Conservation (phyloP, 257 asterid species). For the Solanum arcanum region DNA sequence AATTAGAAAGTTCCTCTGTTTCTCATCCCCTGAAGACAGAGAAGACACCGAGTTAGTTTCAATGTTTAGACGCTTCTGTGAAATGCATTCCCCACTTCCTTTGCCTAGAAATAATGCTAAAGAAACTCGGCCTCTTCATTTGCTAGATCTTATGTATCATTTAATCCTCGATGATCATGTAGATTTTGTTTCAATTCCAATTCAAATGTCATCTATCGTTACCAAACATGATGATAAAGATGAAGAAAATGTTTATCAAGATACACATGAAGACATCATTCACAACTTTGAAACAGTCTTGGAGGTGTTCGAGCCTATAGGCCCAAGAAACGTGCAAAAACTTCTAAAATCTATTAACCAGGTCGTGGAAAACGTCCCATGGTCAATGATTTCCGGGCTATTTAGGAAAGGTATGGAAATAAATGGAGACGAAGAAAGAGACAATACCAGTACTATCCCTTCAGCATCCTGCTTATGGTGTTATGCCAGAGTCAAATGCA, state of each 20-base stretch:
- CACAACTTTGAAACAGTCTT: constrained; percentile 7
- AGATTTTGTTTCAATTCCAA: neutral
- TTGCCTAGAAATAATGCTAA: neutral
- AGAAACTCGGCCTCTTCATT: constrained; percentile 5
- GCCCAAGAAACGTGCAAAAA: neutral
- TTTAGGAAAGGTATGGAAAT: neutral
- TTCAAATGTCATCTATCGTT: neutral
- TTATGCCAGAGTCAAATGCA: constrained; percentile 7
- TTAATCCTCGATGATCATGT: constrained; percentile 7
- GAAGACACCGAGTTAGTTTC: neutral
- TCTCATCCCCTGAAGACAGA: neutral
- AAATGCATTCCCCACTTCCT: constrained; percentile 15
- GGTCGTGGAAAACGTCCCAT: constrained; percentile 8
- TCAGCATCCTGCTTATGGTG: constrained; percentile 7
- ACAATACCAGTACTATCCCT: constrained; percentile 13
- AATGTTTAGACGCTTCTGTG: constrained; percentile 8
- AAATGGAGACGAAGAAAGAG: neutral
- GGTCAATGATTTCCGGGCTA: constrained; percentile 12
- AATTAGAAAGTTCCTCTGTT: neutral
- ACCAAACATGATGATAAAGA: neutral
- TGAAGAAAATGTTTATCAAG: neutral
- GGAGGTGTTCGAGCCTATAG: constrained; percentile 1
- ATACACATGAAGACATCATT: neutral
- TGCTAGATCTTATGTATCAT: constrained; percentile 27
- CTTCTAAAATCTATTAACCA: constrained; percentile 1